Percentiles rank a stretch among this genome's conserved stretches.
Evolutionary conservation across 2,329 filamentous ascomycete genomes (phyloP).

Genomic region (Trichoderma koningii): DNA sequence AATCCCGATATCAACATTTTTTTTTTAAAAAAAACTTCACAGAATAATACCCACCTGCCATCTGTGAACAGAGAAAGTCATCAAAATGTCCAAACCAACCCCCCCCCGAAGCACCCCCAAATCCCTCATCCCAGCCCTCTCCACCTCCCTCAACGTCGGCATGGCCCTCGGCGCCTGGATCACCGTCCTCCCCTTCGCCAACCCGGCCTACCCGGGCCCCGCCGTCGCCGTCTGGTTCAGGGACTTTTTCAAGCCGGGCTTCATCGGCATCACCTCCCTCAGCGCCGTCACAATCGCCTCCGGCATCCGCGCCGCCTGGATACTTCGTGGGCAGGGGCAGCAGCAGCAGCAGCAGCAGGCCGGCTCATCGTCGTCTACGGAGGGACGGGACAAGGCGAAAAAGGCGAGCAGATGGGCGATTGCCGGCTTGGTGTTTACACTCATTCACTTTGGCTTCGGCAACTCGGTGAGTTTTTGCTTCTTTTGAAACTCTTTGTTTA

Average conservation of each 20-base stretch:
- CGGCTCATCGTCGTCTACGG: not conserved
- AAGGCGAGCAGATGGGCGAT: conserved; percentile 17
- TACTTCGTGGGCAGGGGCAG: no score
- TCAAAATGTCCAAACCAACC: not conserved
- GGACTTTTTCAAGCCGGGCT: conserved; percentile 29
- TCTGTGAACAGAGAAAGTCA: no score
- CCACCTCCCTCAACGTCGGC: conserved; percentile 26
- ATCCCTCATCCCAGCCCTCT: conserved; percentile 8
- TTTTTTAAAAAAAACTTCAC: no score
- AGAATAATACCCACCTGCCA: no score
- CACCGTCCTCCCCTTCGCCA: conserved; percentile 25
- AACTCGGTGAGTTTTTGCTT: conserved; percentile 17
- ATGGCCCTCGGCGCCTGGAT: conserved; percentile 29
- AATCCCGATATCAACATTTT: no score
- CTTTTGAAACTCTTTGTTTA: no score
- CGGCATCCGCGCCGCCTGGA: conserved; percentile 18
- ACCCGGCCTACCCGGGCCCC: conserved; percentile 26
- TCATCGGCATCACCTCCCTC: conserved; percentile 28
- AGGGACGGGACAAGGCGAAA: conserved; percentile 11
- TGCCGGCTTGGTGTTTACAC: conserved; percentile 19
- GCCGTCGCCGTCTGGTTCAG: conserved; percentile 29
- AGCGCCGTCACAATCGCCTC: conserved; percentile 24
- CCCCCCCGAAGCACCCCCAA: not conserved
- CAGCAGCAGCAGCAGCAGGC: not conserved
- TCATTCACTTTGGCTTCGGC: conserved; percentile 24